phyloP scores from a whole-genome alignment of 129 eudicot genomes.

The Sambucus nigra region DNA sequence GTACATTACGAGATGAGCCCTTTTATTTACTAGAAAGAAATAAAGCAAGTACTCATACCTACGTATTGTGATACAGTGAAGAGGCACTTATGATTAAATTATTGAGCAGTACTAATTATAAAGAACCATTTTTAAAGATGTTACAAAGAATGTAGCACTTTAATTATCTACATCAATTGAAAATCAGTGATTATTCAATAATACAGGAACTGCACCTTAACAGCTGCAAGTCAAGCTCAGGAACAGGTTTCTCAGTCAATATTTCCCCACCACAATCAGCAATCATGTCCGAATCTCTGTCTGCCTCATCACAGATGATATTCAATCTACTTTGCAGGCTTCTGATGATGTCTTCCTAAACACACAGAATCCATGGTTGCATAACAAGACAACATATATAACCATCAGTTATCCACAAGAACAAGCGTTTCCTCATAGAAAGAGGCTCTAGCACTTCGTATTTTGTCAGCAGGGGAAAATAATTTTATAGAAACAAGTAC shows the following conservation, averaged over 20 bases:
- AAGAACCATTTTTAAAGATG: background rate
- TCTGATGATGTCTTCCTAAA: conserved; percentile 65
- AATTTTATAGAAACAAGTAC: no score
- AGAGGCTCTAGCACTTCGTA: no score
- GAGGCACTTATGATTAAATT: background rate
- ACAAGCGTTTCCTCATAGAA: no score
- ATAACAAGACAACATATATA: background rate
- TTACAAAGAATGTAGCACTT: no score
- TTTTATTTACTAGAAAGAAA: no score
- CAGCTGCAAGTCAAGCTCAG: conserved; percentile 34
- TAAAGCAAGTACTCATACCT: no score
- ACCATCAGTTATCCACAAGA: background rate
- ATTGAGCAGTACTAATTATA: background rate
- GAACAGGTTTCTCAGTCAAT: conserved; percentile 27
- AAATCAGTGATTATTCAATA: no score
- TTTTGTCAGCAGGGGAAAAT: no score
- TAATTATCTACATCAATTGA: no score
- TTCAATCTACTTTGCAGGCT: conserved; percentile 86
- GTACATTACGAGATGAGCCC: no score
- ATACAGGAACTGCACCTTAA: conserved; percentile 41
- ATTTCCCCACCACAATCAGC: conserved; percentile 27
- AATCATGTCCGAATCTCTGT: conserved; percentile 29
- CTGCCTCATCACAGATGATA: no score
- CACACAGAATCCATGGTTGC: background rate
- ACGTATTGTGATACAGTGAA: background rate